Conservation (phyloP, 2,329 filamentous ascomycete species). For the Xylaria multiplex region DNA sequence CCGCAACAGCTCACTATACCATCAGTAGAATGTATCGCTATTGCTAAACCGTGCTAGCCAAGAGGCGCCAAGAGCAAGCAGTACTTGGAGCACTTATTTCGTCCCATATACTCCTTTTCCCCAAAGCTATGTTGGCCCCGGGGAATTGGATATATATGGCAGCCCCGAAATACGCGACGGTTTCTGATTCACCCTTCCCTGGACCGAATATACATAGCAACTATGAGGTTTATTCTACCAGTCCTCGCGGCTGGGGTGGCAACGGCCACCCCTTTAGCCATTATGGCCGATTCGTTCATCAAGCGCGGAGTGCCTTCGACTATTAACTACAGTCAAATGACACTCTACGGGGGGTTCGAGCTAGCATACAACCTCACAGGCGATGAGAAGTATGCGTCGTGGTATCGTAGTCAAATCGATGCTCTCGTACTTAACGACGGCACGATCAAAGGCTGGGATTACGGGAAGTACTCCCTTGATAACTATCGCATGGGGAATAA, state of each 20-base stretch:
- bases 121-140: not conserved
- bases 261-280: conserved; percentile 43
- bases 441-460: conserved; percentile 58
- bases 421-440: conserved; percentile 59
- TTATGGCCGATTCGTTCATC: conserved; percentile 61
- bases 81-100: not conserved
- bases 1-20: conserved; percentile 17
- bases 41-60: conserved; percentile 5
- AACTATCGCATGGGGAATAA: conserved; percentile 65
- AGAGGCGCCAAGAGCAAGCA: conserved; percentile 1
- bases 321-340: conserved; percentile 57
- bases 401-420: conserved; percentile 59
- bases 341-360: conserved; percentile 59
- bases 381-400: conserved; percentile 56
- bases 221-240: conserved; percentile 39
- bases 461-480: conserved; percentile 60
- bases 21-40: not conserved
- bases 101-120: not conserved
- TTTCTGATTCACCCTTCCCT: not conserved
- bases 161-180: not conserved
- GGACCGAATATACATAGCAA: not conserved
- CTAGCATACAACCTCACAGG: conserved; percentile 56
- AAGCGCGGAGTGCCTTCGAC: conserved; percentile 52
- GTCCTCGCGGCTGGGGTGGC: conserved; percentile 31
- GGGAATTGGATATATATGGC: conserved; percentile 22